phyloP scores from a whole-genome alignment of 257 asterid species.

The Ilex aquifolium region DNA sequence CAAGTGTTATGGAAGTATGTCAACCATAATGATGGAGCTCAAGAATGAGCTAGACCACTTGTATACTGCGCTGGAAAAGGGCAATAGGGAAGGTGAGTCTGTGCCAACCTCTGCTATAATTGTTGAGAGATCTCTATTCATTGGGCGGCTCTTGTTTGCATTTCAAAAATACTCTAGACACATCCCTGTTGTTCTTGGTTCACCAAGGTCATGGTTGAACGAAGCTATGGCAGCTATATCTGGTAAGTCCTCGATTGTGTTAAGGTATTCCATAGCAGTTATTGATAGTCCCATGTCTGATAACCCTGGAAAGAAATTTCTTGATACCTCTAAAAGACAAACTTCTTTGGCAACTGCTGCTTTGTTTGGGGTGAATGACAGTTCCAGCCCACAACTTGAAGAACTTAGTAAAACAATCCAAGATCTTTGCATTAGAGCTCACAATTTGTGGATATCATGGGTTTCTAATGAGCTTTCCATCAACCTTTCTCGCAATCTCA shows the following conservation, averaged over 20 bases:
- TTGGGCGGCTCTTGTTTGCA: conserved; percentile 89
- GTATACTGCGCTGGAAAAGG: conserved; percentile 41
- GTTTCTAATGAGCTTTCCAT: conserved; percentile 74
- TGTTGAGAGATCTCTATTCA: conserved; percentile 81
- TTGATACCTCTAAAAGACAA: conserved; percentile 66
- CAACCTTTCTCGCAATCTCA: conserved; percentile 52
- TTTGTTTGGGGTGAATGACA: conserved; percentile 72
- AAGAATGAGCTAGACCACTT: conserved; percentile 69
- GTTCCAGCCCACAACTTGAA: conserved; percentile 76
- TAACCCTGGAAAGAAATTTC: conserved; percentile 54
- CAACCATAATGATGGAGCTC: conserved; percentile 56
- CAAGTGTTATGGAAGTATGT: conserved; percentile 69
- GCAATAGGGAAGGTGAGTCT: conserved; percentile 35
- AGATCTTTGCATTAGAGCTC: conserved; percentile 77
- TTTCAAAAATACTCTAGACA: conserved; percentile 92
- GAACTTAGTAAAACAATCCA: conserved; percentile 65
- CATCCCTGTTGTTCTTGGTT: conserved; percentile 85
- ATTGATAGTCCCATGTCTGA: conserved; percentile 40
- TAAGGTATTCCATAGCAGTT: conserved; percentile 36
- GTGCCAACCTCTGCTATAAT: conserved; percentile 50
- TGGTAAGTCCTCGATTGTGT: conserved; percentile 30
- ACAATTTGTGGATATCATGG: conserved; percentile 88
- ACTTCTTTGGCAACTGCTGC: conserved; percentile 60
- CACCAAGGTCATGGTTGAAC: conserved; percentile 86
- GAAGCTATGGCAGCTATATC: conserved; percentile 37